Conservation (phyloP, 345 rosid species). For the Gossypium rotundifolium region DNA sequence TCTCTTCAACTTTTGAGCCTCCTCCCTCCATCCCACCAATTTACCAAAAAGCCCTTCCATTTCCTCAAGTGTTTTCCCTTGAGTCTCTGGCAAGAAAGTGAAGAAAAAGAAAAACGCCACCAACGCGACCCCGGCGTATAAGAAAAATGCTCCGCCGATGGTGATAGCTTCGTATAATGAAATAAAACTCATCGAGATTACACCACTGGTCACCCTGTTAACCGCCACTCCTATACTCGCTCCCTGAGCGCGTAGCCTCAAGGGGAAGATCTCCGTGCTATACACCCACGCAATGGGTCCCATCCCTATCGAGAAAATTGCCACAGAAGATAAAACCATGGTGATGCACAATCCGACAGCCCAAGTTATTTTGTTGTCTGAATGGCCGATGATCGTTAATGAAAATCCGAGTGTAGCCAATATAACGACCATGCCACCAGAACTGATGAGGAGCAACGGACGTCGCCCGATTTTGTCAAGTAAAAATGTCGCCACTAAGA, state of each 20-base stretch:
- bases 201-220: conserved; percentile 78
- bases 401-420: conserved; percentile 38
- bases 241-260: conserved; percentile 81
- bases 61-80: conserved; percentile 71
- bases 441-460: conserved; percentile 66
- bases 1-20: neutral
- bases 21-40: conserved; percentile 46
- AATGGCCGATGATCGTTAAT: conserved; percentile 47
- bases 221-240: conserved; percentile 57
- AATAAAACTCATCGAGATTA: conserved; percentile 53
- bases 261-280: conserved; percentile 83
- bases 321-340: conserved; percentile 57
- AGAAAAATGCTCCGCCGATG: conserved; percentile 73
- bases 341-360: conserved; percentile 52
- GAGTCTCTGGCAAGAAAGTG: conserved; percentile 65
- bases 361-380: conserved; percentile 49
- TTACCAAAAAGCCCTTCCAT: conserved; percentile 65
- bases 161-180: conserved; percentile 49
- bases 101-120: conserved; percentile 55
- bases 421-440: conserved; percentile 60
- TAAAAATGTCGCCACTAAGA: conserved; percentile 70
- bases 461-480: conserved; percentile 81
- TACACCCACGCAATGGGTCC: conserved; percentile 96
- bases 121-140: conserved; percentile 47
- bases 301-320: conserved; percentile 76